phyloP scores from a whole-genome alignment of 192 early-diverging fungal genomes.

The Radiomyces spectabilis region DNA sequence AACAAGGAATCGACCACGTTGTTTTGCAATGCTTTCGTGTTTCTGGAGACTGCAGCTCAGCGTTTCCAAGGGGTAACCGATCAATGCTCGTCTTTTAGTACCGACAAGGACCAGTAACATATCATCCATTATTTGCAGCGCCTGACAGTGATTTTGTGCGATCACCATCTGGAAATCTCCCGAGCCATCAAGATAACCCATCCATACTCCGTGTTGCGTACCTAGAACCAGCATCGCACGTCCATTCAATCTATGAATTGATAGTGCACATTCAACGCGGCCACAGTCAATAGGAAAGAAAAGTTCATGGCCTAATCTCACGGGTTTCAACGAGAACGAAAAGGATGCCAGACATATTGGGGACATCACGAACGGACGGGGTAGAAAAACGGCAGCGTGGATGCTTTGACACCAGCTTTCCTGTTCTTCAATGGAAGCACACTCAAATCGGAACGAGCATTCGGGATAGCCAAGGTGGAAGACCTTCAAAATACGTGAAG shows the following conservation, averaged over 20 bases:
- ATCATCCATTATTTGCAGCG: too few relatives aligned
- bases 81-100: too few relatives aligned
- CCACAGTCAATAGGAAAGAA: neutral
- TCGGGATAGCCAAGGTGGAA: neutral
- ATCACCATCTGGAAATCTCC: too few relatives aligned
- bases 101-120: too few relatives aligned
- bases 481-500: neutral
- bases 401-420: neutral
- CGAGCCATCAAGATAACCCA: neutral
- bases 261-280: neutral
- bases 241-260: neutral
- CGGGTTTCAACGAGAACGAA: too few relatives aligned
- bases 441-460: neutral
- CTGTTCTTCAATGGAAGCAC: neutral
- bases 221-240: conserved; percentile 10
- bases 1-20: too few relatives aligned
- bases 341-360: too few relatives aligned
- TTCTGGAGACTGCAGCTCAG: too few relatives aligned
- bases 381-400: neutral
- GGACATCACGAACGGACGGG: too few relatives aligned
- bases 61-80: too few relatives aligned
- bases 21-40: too few relatives aligned
- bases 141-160: too few relatives aligned
- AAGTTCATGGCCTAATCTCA: neutral
- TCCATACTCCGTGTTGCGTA: conserved; percentile 12